Evolutionary conservation across 495 filamentous ascomycete genomes (phyloP), one percentile per base, ranked within the genome.

Genomic region (Podospora fimiseda): DNA sequence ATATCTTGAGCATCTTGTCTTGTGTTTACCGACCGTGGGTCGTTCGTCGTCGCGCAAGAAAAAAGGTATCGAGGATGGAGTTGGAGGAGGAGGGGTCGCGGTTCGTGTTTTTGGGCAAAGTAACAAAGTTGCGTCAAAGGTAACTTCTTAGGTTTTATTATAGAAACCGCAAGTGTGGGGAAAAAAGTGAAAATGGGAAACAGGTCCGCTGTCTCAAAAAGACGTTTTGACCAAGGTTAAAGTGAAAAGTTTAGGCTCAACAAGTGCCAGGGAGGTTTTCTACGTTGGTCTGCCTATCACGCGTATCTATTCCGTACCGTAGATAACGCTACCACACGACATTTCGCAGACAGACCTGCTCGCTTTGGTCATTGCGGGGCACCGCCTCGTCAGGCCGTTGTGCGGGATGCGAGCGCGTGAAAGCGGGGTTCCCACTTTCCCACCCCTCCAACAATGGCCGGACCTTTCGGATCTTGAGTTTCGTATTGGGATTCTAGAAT

Each of bases 1-100:
- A 98, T 77, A 98, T 95, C 71, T 98, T 98, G 76, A 96, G 78
- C 93, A 98, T 98, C 60, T 70, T 89, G 82, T 53, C 57, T 51
- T 33, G 18, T 42, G 8, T 41, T n/a, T 41, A 14, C 16, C 39
- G 16, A 18, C 39, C 11, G 41, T 19, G 6, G 27, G 27, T 33
- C 27, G 27, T 18, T 19, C 24, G 45, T 30, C 33, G 33, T 8
- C 8, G 33, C 8, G 33, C 33, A 37, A 37, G n/a, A n/a, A n/a
- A n/a, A n/a, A n/a, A n/a, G n/a, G n/a, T n/a, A n/a, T n/a, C n/a
- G n/a, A n/a, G n/a, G n/a, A n/a, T n/a, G n/a, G n/a, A n/a, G n/a
- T n/a, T n/a, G n/a, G n/a, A n/a, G n/a, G n/a, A n/a, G n/a, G n/a
- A n/a, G n/a, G n/a, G n/a, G n/a, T n/a, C n/a, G n/a, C n/a, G n/a